Evolutionary conservation across 1,284 basidiomycete genomes (phyloP).

Genomic region (Papiliotrema terrestris): DNA sequence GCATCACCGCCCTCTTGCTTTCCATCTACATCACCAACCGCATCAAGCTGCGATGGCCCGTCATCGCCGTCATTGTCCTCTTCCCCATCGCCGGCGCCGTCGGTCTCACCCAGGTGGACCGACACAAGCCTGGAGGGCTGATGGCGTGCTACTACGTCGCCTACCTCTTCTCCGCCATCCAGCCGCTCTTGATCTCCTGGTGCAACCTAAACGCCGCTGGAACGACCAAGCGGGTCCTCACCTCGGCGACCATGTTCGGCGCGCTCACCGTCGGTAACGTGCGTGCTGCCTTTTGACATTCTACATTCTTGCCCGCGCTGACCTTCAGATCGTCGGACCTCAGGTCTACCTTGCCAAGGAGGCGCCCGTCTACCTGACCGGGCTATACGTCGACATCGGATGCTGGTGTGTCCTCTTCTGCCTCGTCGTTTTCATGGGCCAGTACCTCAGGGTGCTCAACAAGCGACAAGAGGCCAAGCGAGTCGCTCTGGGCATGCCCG

Average conservation of each 20-base stretch:
- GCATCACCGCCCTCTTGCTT: slow-evolving; percentile 51
- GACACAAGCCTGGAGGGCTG: slow-evolving; percentile 24
- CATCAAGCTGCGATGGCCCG: slow-evolving; percentile 56
- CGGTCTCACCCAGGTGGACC: slow-evolving; percentile 30
- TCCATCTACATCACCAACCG: slow-evolving; percentile 52
- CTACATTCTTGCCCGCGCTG: too few species aligned
- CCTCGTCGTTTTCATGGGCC: slow-evolving; percentile 38
- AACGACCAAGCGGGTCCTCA: slow-evolving; percentile 43
- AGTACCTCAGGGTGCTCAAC: slow-evolving; percentile 40
- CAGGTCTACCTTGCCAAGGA: slow-evolving; percentile 40
- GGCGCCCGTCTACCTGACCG: slow-evolving; percentile 34
- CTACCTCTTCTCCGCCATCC: slow-evolving; percentile 33
- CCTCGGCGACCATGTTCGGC: slow-evolving; percentile 32
- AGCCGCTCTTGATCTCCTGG: slow-evolving; percentile 40
- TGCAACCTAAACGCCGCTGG: slow-evolving; percentile 42
- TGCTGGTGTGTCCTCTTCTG: slow-evolving; percentile 33
- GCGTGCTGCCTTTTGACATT: neutral
- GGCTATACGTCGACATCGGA: slow-evolving; percentile 41
- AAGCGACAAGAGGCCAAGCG: slow-evolving; percentile 32
- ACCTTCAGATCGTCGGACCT: slow-evolving; percentile 24
- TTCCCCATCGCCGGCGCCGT: slow-evolving; percentile 43
- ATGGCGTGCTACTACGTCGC: slow-evolving; percentile 42
- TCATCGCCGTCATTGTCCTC: slow-evolving; percentile 47
- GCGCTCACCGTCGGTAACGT: slow-evolving; percentile 29
- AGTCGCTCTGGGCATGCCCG: slow-evolving; percentile 37